Percentiles rank a stretch among this genome's conserved stretches.
phyloP scores from a whole-genome alignment of 2,329 filamentous ascomycete genomes.

The Scedosporium apiospermum region DNA sequence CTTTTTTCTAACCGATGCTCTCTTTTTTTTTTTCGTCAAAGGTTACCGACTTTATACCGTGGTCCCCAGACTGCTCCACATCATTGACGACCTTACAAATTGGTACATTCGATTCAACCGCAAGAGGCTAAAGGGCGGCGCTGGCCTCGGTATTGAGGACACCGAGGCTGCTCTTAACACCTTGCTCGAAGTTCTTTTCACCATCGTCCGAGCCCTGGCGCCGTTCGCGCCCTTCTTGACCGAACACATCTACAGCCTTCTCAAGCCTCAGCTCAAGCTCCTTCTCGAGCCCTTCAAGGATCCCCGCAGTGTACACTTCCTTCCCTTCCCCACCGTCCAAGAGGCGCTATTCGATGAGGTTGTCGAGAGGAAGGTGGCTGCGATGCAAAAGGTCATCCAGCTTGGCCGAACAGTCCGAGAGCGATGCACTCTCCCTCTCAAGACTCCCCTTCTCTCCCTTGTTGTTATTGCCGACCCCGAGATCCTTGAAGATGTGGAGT shows the following conservation, averaged over 20 bases:
- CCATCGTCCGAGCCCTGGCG: conserved; percentile 67
- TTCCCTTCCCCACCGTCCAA: conserved; percentile 71
- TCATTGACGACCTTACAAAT: conserved; percentile 83
- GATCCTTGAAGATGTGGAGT: conserved; percentile 67
- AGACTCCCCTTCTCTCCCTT: conserved; percentile 74
- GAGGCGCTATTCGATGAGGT: conserved; percentile 72
- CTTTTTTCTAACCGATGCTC: too few species aligned
- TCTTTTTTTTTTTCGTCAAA: too few species aligned
- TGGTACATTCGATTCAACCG: conserved; percentile 91
- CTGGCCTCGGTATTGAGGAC: conserved; percentile 54
- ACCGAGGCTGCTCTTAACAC: conserved; percentile 79
- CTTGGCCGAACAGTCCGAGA: conserved; percentile 72
- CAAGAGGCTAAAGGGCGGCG: conserved; percentile 72
- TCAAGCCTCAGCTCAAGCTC: conserved; percentile 69
- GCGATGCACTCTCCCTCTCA: conserved; percentile 65
- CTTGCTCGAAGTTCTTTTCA: conserved; percentile 81
- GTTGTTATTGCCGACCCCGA: conserved; percentile 72
- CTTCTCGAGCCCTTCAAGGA: conserved; percentile 54
- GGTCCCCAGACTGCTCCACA: conserved; percentile 62
- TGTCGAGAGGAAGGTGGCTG: conserved; percentile 67
- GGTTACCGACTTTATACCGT: conserved; percentile 69
- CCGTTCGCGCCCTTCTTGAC: conserved; percentile 87
- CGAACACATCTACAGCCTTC: conserved; percentile 74
- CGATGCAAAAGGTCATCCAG: conserved; percentile 88
- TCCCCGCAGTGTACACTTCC: conserved; percentile 74